Base-by-base conservation (phyloP, 306 rosid genomes). In the Bauhinia variegata region DNA sequence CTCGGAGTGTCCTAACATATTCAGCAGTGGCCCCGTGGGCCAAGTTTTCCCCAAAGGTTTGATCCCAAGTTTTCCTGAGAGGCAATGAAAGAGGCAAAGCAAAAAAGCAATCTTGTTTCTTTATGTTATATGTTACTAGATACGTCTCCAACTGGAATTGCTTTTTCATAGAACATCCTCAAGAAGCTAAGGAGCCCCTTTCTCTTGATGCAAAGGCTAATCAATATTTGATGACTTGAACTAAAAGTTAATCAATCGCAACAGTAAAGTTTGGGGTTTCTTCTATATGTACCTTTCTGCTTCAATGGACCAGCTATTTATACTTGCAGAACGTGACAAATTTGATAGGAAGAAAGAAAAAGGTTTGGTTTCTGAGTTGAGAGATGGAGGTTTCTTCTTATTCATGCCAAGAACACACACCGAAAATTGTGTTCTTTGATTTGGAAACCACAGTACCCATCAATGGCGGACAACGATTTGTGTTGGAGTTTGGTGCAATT, bases 401-500 rank as follows among this genome's bases (percentile, higher is more conserved):
- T 34, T 4, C 5, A 34, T 4, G 5, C 7, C 38, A 3, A 7
- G 71, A 87, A 30, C 54, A 78, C 19, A 18, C 75, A 63, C 69
- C 83, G 8, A 87, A 91, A 75, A 88, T 93, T 39, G 97, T 85
- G 64, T 93, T 93, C 87, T 93, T 93, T 48, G 99, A 93, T 83
- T 78, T 93, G 65, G 99, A 93, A 88, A 93, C 97, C 5, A 93
- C 83, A 1, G 97, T 93, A 15, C 98, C 98, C 16, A 85, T 75
- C 3, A 89, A 69, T 50, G 54, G 53, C 5, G 92, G 97, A 51
- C 85, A 88, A 14, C 66, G 83, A 36, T 90, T 93, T 70, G 87
- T 90, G 0, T 48, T 90, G 39, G 99, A 93, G 54, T 93, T 93
- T 50, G 99, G 99, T 8, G 99, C 99, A 10, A 93, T 93, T 52